Percentiles rank a stretch among this genome's conserved stretches.
Conservation (phyloP, 345 rosid species). For the Reutealis trisperma region DNA sequence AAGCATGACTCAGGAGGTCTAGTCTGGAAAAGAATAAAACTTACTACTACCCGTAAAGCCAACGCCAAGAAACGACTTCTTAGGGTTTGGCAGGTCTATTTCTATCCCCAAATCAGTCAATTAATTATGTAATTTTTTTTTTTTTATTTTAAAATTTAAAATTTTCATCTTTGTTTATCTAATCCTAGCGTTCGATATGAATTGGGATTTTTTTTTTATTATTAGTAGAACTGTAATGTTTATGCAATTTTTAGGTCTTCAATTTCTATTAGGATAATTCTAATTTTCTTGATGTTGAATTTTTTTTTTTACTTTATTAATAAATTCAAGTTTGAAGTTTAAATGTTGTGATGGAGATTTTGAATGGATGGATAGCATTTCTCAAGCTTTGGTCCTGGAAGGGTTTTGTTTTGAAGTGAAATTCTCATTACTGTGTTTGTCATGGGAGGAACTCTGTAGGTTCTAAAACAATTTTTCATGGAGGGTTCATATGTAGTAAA, state of each 20-base stretch:
- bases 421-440: not conserved
- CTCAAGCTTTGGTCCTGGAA: not conserved
- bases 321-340: no score
- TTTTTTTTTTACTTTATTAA: no score
- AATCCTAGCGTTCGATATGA: not conserved
- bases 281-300: no score
- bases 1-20: conserved; percentile 92
- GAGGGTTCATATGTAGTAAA: no score
- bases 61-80: conserved; percentile 95
- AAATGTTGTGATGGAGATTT: no score
- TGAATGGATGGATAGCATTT: no score
- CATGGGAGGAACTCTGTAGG: not conserved
- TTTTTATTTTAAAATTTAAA: not conserved
- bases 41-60: conserved; percentile 88
- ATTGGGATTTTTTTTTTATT: not conserved
- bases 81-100: conserved; percentile 87
- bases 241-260: not conserved
- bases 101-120: not conserved
- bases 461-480: not conserved
- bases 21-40: conserved; percentile 94
- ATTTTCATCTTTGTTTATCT: not conserved
- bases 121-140: not conserved
- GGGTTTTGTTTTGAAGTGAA: not conserved
- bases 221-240: not conserved
- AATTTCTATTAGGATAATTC: no score